These are phyloP conservation scores for Yamadazyma dushanensis DNA, from an alignment of 1,139 yeast species.

Conservation along the genomic window DNA sequence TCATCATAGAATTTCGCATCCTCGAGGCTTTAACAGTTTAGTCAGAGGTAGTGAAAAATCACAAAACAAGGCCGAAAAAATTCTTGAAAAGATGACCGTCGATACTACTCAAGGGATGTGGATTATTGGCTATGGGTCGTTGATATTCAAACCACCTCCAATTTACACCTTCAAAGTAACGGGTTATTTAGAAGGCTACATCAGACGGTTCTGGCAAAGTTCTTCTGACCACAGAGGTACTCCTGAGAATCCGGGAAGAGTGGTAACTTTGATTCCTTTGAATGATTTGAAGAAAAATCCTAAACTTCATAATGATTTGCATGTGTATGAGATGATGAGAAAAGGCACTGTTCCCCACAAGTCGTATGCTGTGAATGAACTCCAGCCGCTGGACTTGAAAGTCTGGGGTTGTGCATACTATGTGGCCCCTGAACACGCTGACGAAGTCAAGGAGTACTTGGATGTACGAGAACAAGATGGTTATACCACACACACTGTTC, in stretches of 20 bases:
- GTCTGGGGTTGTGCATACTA: constrained; percentile 85
- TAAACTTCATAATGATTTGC: constrained; percentile 48
- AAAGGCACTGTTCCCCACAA: constrained; percentile 9
- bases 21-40: too few species aligned
- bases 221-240: constrained; percentile 91
- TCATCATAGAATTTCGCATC: too few species aligned
- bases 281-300: constrained; percentile 47
- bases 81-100: not conserved
- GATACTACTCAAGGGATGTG: constrained; percentile 45
- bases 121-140: constrained; percentile 90
- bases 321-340: constrained; percentile 34
- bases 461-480: constrained; percentile 90
- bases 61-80: too few species aligned
- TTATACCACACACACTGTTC: constrained; percentile 69
- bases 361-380: constrained; percentile 15
- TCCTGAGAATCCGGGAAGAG: constrained; percentile 81
- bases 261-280: constrained; percentile 71
- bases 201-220: constrained; percentile 89
- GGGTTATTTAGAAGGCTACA: constrained; percentile 74
- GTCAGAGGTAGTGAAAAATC: too few species aligned
- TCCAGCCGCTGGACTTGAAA: constrained; percentile 47
- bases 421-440: constrained; percentile 65
- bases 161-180: constrained; percentile 58
- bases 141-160: constrained; percentile 91
- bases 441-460: constrained; percentile 62